Conservation (phyloP, 2,329 filamentous ascomycete genomes). For the Penicillium expansum region DNA sequence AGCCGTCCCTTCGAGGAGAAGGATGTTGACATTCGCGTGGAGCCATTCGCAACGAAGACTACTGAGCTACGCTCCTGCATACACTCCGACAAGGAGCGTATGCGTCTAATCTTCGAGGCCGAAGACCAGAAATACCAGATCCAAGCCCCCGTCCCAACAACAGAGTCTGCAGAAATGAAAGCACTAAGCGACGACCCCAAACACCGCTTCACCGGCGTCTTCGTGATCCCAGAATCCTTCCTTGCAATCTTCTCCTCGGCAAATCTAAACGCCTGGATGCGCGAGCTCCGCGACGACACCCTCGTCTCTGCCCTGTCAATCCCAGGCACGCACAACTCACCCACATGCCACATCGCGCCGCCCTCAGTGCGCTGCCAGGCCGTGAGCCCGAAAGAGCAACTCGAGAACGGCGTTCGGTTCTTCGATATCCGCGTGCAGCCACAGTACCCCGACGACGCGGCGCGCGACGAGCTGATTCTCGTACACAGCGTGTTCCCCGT, state of each 20-base stretch:
- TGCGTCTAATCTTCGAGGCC: conserved; percentile 71
- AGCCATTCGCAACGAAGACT: conserved; percentile 64
- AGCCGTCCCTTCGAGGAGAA: conserved; percentile 60
- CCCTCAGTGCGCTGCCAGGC: conserved; percentile 93
- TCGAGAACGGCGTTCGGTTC: conserved; percentile 88
- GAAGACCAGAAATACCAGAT: conserved; percentile 66
- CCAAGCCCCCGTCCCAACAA: conserved; percentile 64
- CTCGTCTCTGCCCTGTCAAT: conserved; percentile 80
- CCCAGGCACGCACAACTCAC: conserved; percentile 93
- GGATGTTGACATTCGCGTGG: conserved; percentile 62
- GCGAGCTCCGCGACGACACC: conserved; percentile 65
- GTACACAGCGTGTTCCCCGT: conserved; percentile 91
- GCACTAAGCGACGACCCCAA: conserved; percentile 54
- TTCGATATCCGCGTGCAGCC: conserved; percentile 84
- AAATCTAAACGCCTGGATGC: conserved; percentile 76
- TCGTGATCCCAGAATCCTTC: conserved; percentile 55
- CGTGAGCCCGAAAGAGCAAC: conserved; percentile 71
- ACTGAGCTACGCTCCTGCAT: conserved; percentile 63
- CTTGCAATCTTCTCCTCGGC: conserved; percentile 68
- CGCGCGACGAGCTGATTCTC: conserved; percentile 68
- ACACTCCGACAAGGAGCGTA: conserved; percentile 58
- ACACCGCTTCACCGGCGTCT: conserved; percentile 64
- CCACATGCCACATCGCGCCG: conserved; percentile 77
- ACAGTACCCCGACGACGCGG: conserved; percentile 54
- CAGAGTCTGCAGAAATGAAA: conserved; percentile 60